Percentiles rank a stretch among this genome's conserved stretches.
phyloP scores from a whole-genome alignment of 2,329 filamentous ascomycete species.

The Capronia epimyces region DNA sequence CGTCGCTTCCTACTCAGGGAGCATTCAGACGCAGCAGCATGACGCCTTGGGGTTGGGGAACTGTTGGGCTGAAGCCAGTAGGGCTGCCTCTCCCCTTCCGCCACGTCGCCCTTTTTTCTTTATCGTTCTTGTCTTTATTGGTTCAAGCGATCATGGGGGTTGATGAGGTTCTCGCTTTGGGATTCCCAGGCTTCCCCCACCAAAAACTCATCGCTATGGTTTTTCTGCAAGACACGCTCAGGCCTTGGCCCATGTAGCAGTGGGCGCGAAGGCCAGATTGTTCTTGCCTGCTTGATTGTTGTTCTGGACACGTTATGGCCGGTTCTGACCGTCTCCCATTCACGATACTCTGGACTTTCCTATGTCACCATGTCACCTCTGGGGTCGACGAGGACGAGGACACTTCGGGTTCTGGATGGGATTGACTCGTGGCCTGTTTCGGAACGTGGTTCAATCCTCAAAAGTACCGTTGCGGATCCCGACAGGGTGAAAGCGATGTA shows the following conservation, averaged over 20 bases:
- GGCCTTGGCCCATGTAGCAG: neutral
- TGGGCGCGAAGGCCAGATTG: neutral
- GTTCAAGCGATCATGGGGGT: constrained; percentile 18
- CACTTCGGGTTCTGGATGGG: neutral
- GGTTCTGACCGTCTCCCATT: constrained; percentile 26
- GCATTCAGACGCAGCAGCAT: constrained; percentile 22
- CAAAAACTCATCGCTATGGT: constrained; percentile 13
- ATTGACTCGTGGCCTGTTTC: constrained; percentile 24
- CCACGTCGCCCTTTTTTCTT: constrained; percentile 18
- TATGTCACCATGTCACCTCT: neutral
- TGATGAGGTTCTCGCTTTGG: constrained; percentile 11
- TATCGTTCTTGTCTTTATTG: constrained; percentile 9
- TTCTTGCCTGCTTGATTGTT: neutral
- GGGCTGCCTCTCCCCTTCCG: constrained; percentile 22
- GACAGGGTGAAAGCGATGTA: neutral
- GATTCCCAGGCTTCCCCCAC: constrained; percentile 14
- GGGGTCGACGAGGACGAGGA: neutral
- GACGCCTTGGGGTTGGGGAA: constrained; percentile 26
- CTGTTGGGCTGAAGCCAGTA: constrained; percentile 20
- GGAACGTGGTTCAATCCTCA: constrained; percentile 1
- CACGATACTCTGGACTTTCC: neutral
- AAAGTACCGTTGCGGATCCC: constrained; percentile 1
- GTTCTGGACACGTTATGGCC: constrained; percentile 10
- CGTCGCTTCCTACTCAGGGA: constrained; percentile 10
- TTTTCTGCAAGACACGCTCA: constrained; percentile 3